phyloP scores from a whole-genome alignment of 345 rosid genomes.

The Eucalyptus polyanthemos region DNA sequence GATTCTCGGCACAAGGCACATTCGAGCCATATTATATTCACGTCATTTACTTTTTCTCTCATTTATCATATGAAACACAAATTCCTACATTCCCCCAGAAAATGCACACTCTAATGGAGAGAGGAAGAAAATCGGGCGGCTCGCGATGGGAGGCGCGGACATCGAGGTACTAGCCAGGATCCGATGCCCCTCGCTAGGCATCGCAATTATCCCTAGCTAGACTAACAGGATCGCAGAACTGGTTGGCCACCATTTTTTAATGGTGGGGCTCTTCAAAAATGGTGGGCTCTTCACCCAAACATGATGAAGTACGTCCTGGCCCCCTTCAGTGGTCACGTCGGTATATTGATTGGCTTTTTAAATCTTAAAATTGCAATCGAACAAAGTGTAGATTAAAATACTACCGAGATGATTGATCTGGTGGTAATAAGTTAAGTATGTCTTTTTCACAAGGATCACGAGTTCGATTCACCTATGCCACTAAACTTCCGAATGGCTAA shows the following conservation, averaged over 20 bases:
- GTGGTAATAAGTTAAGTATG: neutral
- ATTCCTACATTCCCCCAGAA: neutral
- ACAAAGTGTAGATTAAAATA: neutral
- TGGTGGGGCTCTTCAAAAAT: neutral
- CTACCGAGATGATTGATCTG: neutral
- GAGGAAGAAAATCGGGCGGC: neutral
- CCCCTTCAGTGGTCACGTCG: neutral
- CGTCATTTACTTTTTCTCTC: neutral
- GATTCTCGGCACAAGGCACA: neutral
- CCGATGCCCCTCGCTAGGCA: neutral
- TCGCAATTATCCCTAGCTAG: neutral
- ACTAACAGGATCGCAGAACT: neutral
- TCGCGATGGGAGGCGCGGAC: neutral
- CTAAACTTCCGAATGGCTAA: no score
- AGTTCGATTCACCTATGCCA: neutral
- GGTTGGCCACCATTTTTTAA: neutral
- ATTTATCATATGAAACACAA: no score
- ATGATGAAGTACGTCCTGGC: neutral
- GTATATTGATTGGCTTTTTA: neutral
- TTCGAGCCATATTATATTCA: neutral
- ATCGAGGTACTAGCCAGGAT: neutral
- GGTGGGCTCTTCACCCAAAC: accelerated
- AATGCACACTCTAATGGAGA: neutral
- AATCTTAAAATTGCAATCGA: neutral
- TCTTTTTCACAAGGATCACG: neutral